phyloP scores from a whole-genome alignment of 2,329 filamentous ascomycete species.

The Arthrobotrys iridis region DNA sequence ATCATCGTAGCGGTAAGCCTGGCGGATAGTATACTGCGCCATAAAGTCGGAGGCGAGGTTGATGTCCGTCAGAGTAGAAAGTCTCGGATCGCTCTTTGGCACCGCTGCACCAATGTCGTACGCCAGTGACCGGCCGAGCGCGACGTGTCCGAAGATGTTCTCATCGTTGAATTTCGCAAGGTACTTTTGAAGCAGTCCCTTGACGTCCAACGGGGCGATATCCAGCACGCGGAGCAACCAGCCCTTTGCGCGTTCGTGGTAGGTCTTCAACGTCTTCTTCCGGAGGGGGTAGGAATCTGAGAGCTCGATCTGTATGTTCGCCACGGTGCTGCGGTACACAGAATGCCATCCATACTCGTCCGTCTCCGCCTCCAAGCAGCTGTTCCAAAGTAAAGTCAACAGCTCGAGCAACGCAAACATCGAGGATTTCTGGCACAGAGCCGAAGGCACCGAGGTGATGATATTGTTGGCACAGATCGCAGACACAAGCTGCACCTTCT shows the following conservation, averaged over 20 bases:
- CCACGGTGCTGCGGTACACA: constrained; percentile 78
- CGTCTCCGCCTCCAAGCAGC: constrained; percentile 91
- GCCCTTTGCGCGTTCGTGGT: constrained; percentile 77
- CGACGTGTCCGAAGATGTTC: constrained; percentile 87
- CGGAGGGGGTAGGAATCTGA: constrained; percentile 91
- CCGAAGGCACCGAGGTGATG: constrained; percentile 83
- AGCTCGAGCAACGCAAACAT: constrained; percentile 93
- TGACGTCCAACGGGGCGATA: constrained; percentile 89
- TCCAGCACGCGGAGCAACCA: constrained; percentile 86
- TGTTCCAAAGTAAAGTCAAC: constrained; percentile 91
- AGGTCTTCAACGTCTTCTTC: constrained; percentile 77
- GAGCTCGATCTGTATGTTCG: constrained; percentile 84
- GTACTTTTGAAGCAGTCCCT: constrained; percentile 94
- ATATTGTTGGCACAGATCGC: constrained; percentile 85
- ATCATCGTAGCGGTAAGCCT: constrained; percentile 92
- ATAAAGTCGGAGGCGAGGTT: constrained; percentile 96
- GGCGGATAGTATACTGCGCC: constrained; percentile 94
- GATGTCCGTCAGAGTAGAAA: constrained; percentile 80
- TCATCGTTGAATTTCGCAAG: constrained; percentile 94
- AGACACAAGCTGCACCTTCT: constrained; percentile 88
- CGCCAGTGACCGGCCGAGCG: constrained; percentile 91
- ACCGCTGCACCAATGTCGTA: constrained; percentile 89
- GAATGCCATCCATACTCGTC: constrained; percentile 91
- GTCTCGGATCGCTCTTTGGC: constrained; percentile 83
- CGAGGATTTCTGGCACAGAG: constrained; percentile 86